phyloP scores from a whole-genome alignment of 192 early-diverging fungal genomes.

The Linnemannia zychae region DNA sequence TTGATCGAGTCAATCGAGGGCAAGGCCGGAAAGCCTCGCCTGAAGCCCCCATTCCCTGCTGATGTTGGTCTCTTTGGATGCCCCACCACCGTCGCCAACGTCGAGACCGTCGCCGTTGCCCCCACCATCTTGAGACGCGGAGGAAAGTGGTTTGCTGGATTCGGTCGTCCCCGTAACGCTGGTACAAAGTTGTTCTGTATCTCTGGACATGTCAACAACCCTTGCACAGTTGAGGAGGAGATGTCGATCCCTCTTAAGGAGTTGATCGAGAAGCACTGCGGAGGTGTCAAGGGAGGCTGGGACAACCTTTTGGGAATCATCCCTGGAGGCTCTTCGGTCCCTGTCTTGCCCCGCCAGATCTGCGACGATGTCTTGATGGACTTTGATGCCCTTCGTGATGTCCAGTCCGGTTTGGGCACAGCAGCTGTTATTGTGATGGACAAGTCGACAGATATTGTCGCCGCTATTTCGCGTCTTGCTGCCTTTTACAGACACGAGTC shows the following conservation, averaged over 20 bases:
- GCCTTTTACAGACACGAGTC: constrained; percentile 98
- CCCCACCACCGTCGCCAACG: constrained; percentile 98
- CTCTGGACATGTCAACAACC: constrained; percentile 98
- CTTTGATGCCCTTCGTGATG: constrained; percentile 97
- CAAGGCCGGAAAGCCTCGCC: constrained; percentile 97
- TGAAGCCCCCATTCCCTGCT: constrained; percentile 99
- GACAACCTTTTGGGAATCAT: constrained; percentile 98
- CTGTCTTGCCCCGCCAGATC: constrained; percentile 77
- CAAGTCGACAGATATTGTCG: constrained; percentile 85
- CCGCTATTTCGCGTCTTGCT: constrained; percentile 91
- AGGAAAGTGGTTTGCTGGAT: constrained; percentile 93
- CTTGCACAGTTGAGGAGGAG: constrained; percentile 98
- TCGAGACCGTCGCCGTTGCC: constrained; percentile 97
- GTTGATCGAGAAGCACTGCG: constrained; percentile 94
- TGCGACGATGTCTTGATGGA: constrained; percentile 97
- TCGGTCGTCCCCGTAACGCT: constrained; percentile 91
- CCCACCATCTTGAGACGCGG: constrained; percentile 90
- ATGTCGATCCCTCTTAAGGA: constrained; percentile 97
- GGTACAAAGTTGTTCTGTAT: constrained; percentile 99
- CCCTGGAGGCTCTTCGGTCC: constrained; percentile 97
- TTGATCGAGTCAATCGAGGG: constrained; percentile 94
- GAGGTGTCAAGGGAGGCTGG: constrained; percentile 98
- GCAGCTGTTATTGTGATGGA: constrained; percentile 40
- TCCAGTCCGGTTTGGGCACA: constrained; percentile 82
- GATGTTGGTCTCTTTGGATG: constrained; percentile 98